These are phyloP conservation scores for Phaeosphaeriaceae sp. DNA, from an alignment of 2,329 filamentous ascomycete genomes.

Conservation along the genomic window DNA sequence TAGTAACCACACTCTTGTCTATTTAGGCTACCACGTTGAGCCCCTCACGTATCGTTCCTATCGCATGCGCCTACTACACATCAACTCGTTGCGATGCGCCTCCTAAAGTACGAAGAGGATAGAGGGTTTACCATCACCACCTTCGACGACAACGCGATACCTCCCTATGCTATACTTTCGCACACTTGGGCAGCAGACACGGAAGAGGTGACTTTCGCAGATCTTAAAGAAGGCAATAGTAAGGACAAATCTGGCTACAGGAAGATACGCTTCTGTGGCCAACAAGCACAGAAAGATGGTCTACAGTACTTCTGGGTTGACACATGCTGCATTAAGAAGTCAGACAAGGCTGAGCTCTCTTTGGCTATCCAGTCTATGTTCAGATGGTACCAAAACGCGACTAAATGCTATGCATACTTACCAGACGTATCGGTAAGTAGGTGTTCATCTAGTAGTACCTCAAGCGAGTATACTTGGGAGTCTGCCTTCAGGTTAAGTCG, in stretches of 20 bases:
- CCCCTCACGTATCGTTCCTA: no score
- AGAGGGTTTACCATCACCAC: no score
- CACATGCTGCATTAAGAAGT: conserved; percentile 14
- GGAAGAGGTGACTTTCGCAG: conserved; percentile 1
- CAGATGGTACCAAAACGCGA: neutral
- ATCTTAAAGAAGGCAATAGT: neutral
- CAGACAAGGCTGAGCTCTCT: neutral
- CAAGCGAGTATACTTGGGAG: neutral
- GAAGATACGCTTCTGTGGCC: neutral
- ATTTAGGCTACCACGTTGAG: no score
- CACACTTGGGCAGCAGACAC: conserved; percentile 5
- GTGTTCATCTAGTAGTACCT: neutral
- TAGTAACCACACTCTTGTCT: no score
- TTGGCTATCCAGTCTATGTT: neutral
- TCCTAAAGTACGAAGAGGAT: no score
- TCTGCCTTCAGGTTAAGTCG: neutral
- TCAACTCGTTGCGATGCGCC: no score
- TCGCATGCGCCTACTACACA: no score
- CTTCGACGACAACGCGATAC: neutral
- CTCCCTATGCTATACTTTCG: conserved; percentile 7
- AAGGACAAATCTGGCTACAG: neutral
- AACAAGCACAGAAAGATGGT: conserved; percentile 8
- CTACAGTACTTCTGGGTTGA: conserved; percentile 12
- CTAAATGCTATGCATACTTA: conserved; percentile 1
- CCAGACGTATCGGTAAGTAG: neutral